A percentile compares a stretch with the other conserved stretches of the same genome.
These are phyloP conservation scores for Verbascum thapsus DNA, from an alignment of 257 asterid genomes.

Conservation along the genomic window DNA sequence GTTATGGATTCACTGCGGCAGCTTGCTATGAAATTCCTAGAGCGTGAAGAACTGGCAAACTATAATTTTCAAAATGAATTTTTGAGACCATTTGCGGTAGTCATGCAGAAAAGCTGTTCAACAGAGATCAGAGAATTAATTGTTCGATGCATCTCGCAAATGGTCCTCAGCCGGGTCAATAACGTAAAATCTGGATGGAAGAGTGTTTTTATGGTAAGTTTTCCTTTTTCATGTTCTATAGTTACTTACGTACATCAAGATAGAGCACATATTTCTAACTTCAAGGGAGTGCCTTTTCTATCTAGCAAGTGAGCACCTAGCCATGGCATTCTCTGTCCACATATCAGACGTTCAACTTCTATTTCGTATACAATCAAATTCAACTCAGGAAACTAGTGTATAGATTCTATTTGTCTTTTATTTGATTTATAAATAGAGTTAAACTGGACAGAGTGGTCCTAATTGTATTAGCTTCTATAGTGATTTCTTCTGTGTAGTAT, in stretches of 20 bases:
- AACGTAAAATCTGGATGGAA: conserved; percentile 99
- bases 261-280: neutral
- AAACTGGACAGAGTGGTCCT: neutral
- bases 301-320: neutral
- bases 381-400: neutral
- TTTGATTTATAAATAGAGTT: neutral
- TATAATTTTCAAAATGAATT: conserved; percentile 96
- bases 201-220: conserved; percentile 93
- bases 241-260: neutral
- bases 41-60: conserved; percentile 98
- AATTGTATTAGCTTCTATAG: neutral
- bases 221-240: conserved; percentile 20
- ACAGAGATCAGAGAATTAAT: conserved; percentile 93
- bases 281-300: neutral
- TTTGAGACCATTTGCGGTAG: conserved; percentile 90
- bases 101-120: conserved; percentile 90
- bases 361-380: neutral
- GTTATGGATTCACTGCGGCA: conserved; percentile 99
- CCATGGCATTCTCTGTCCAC: neutral
- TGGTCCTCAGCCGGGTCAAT: conserved; percentile 97
- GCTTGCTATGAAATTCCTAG: conserved; percentile 95
- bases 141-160: conserved; percentile 96
- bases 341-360: neutral
- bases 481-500: neutral
- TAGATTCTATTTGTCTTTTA: neutral